Conservation (phyloP, 2,329 filamentous ascomycete species). For the Colletotrichum camelliae region DNA sequence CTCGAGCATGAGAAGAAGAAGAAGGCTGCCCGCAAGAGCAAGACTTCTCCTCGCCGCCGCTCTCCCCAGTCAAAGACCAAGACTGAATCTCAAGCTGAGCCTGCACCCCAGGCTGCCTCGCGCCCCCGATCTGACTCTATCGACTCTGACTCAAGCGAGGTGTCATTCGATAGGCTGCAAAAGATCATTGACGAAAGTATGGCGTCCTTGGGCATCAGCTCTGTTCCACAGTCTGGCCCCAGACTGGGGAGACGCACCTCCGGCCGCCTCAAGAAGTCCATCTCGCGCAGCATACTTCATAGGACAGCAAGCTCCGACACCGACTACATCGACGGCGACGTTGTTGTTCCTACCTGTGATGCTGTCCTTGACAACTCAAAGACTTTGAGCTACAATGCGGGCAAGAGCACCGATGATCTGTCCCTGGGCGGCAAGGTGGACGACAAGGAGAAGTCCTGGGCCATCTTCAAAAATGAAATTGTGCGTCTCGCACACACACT, state of each 20-base stretch:
- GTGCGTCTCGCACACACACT: slow-evolving; percentile 88
- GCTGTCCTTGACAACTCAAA: slow-evolving; percentile 88
- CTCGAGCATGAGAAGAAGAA: slow-evolving; percentile 79
- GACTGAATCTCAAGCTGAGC: slow-evolving; percentile 5
- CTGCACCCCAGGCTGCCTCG: slow-evolving; percentile 3
- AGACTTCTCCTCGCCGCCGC: slow-evolving; percentile 45
- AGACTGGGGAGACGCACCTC: slow-evolving; percentile 48
- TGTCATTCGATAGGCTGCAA: slow-evolving; percentile 82
- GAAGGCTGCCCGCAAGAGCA: slow-evolving; percentile 60
- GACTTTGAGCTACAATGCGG: slow-evolving; percentile 76
- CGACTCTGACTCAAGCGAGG: slow-evolving; percentile 69
- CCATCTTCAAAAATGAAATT: slow-evolving; percentile 90
- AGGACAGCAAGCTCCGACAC: slow-evolving; percentile 77
- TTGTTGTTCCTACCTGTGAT: slow-evolving; percentile 84
- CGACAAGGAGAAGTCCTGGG: slow-evolving; percentile 78
- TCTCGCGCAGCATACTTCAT: slow-evolving; percentile 44
- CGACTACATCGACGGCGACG: slow-evolving; percentile 82
- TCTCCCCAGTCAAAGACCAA: slow-evolving; percentile 28
- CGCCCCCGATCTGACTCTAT: slow-evolving; percentile 57
- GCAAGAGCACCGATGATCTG: slow-evolving; percentile 43
- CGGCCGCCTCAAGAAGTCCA: slow-evolving; percentile 39
- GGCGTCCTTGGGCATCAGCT: slow-evolving; percentile 55
- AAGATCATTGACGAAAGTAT: slow-evolving; percentile 76
- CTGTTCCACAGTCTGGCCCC: slow-evolving; percentile 48
- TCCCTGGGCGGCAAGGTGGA: slow-evolving; percentile 50